Conservation (phyloP, 352 stramenopile species). For the Peronospora belbahrii region DNA sequence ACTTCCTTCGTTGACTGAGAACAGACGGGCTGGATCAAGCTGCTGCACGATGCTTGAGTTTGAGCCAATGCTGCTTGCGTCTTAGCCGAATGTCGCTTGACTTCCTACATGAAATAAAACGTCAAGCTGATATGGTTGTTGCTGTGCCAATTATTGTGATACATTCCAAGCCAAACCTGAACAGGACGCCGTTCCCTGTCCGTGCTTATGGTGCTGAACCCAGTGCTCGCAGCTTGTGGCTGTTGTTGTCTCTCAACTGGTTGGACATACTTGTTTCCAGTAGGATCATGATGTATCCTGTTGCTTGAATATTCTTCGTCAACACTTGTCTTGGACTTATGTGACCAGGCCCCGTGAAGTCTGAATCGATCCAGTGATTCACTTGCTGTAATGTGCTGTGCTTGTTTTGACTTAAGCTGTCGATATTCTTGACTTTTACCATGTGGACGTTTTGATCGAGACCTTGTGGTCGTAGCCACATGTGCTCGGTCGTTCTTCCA, state of each 20-base stretch:
- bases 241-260: neutral
- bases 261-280: neutral
- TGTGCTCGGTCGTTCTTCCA: neutral
- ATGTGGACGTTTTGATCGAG: slow-evolving; percentile 7
- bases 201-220: neutral
- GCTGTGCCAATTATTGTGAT: neutral
- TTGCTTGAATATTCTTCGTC: neutral
- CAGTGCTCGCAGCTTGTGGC: neutral
- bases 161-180: slow-evolving; percentile 7
- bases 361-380: slow-evolving; percentile 15
- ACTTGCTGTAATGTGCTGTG: neutral
- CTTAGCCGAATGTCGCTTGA: neutral
- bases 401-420: slow-evolving; percentile 12
- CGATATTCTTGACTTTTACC: slow-evolving; percentile 1
- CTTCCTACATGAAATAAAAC: neutral
- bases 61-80: neutral
- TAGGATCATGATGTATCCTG: neutral
- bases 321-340: neutral
- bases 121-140: neutral
- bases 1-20: neutral
- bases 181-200: neutral
- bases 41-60: slow-evolving; percentile 1
- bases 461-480: neutral
- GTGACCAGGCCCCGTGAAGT: slow-evolving; percentile 4
- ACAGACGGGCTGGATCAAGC: neutral